Evolutionary conservation across 306 rosid species (phyloP), one percentile per base, ranked within the genome.

Genomic region (Cajanus cajan): DNA sequence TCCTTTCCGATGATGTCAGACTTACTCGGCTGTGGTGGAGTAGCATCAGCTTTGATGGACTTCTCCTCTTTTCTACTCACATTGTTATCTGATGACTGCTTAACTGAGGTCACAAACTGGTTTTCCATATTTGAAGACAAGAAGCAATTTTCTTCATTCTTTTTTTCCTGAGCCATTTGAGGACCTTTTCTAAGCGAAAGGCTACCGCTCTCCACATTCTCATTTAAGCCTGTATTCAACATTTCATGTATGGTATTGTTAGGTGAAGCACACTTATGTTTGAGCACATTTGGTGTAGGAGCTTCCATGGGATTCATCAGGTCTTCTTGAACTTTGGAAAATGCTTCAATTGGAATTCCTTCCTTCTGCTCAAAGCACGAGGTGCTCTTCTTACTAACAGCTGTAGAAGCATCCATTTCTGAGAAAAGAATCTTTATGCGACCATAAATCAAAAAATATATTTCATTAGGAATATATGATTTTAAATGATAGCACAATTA

Each of bases 311-410:
- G 89, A 73, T 84, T 88, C 83, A 88, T 77, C 94, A 93, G 90
- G 78, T 92, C 93, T 68, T 90, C 93, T 78, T 90, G 93, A 76
- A 86, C 91, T 82, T 92, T 88, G 78, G 89, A 82, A 81, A 92
- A 92, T 82, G 92, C 93, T 82, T 92, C 94, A 55, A 80, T 63
- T 2, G 94, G 97, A 63, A 90, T 89, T 47, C 94, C 94, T 80
- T 84, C 91, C 80, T 82, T 82, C 39, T 87, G 94, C 76, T 84
- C 92, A 39, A 92, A 85, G 85, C 89, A 86, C 39, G 88, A 84
- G 19, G 80, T 43, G 44, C 78, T 84, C 39, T 63, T 79, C 37
- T 61, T 75, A 55, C 76, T 61, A 43, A 79, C 47, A 19, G 77
- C 70, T 14, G 93, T 76, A 55, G 85, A 84, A 58, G 93, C 89